phyloP scores from a whole-genome alignment of 164 flowering plant genomes.

The Hamamelis virginiana region DNA sequence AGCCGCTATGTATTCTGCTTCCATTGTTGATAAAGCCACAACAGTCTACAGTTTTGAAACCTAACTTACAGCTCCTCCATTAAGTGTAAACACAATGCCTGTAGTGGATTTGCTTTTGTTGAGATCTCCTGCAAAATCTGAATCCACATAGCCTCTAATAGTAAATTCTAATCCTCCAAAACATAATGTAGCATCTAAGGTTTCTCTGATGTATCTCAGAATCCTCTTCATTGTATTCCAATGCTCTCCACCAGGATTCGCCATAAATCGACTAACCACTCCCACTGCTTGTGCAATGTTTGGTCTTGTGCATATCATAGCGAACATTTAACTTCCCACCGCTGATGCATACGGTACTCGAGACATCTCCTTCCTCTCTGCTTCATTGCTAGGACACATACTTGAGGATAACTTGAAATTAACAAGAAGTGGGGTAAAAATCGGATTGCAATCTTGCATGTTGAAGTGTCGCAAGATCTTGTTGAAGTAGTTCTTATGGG shows the following conservation, averaged over 20 bases:
- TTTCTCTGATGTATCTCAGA: conserved; percentile 3
- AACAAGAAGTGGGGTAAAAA: not conserved
- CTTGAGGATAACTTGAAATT: not conserved
- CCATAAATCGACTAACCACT: conserved; percentile 6
- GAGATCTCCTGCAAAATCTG: conserved; percentile 1
- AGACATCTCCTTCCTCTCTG: not conserved
- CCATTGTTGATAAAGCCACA: not conserved
- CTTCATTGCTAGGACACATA: not conserved
- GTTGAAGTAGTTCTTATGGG: not conserved
- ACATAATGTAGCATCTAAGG: not conserved
- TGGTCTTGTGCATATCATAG: not conserved
- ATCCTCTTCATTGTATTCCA: conserved; percentile 4
- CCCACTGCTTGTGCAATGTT: conserved; percentile 8
- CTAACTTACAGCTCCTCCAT: not conserved
- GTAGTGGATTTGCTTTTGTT: conserved; percentile 1
- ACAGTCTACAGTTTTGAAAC: not conserved
- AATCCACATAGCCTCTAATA: not conserved
- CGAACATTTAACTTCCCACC: conserved; percentile 4
- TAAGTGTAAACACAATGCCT: not conserved
- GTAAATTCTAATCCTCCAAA: not conserved
- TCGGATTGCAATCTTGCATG: conserved; percentile 2
- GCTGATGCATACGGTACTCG: conserved; percentile 2
- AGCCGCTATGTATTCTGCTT: conserved; percentile 1
- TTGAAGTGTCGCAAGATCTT: conserved; percentile 6
- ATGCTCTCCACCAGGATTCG: not conserved